Conservation (phyloP, 2,329 filamentous ascomycete genomes). For the Fusarium floridanum region DNA sequence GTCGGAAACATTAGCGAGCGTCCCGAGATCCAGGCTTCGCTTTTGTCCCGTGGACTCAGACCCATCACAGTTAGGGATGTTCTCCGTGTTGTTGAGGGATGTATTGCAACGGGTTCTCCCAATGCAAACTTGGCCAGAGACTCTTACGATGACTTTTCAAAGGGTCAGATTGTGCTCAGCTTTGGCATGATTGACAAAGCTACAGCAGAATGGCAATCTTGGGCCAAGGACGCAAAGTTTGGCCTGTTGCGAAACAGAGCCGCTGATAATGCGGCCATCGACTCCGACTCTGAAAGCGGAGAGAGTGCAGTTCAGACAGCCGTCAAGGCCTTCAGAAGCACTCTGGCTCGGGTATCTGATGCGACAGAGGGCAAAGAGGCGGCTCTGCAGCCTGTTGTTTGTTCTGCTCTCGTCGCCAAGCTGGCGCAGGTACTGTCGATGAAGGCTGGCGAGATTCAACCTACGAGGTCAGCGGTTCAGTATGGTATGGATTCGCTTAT, state of each 20-base stretch:
- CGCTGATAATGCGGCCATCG: constrained; percentile 30
- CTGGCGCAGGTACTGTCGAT: constrained; percentile 41
- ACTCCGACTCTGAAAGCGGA: constrained; percentile 28
- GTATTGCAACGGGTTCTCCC: constrained; percentile 36
- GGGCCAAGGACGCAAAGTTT: constrained; percentile 43
- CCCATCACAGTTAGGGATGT: constrained; percentile 43
- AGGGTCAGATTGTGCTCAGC: constrained; percentile 41
- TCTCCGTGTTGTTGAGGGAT: constrained; percentile 39
- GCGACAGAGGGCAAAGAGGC: constrained; percentile 31
- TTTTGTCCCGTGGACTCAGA: constrained; percentile 36
- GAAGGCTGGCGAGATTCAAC: constrained; percentile 40
- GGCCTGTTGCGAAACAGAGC: constrained; percentile 34
- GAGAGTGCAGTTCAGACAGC: constrained; percentile 42
- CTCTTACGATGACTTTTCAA: constrained; percentile 35
- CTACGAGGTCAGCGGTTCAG: constrained; percentile 39
- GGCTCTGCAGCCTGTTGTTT: constrained; percentile 34
- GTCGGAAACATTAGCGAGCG: constrained; percentile 43
- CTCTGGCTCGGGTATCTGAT: constrained; percentile 25
- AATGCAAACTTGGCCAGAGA: not conserved
- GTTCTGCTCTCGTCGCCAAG: constrained; percentile 41
- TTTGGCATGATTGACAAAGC: constrained; percentile 42
- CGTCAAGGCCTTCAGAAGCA: constrained; percentile 40
- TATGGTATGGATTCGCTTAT: constrained; percentile 44
- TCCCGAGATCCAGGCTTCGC: constrained; percentile 38
- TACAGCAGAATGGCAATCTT: constrained; percentile 40